Evolutionary conservation across 2,329 filamentous ascomycete species (phyloP), one percentile per base, ranked within the genome.

Genomic region (Aspergillus fumigatus): DNA sequence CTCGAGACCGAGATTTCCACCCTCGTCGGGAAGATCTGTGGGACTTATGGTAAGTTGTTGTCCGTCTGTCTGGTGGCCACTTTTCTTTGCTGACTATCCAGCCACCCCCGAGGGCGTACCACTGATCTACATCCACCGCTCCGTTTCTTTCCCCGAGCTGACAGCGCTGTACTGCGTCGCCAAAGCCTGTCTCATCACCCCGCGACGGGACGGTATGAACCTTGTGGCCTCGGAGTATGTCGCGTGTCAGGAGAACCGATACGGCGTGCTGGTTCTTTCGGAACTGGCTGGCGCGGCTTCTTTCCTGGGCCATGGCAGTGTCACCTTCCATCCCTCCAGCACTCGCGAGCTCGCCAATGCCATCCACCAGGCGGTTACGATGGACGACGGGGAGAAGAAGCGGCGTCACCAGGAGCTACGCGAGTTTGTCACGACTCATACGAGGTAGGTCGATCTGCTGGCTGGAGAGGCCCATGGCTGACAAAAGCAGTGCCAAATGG

Each of bases 151-250:
- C 67, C 90, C 95, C 58, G 92, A 97, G 75, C 84, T 97, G 40
- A 91, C 92, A 19, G 91, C 92, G 0, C 81, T 97, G 4, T 97
- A 97, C 71, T 89, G 90, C 23, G 85, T 93, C 21, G 91, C 90
- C 2, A 92, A 96, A 69, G 88, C 89, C 50, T 96, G 92, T 70
- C 82, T 97, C 4, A 90, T 95, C 45, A 93, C 88, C 3, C 96
- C 89, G 0, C 95, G 88, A 4, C 87, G 93, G 47, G 93, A 97
- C 69, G 93, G 93, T 67, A 97, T 97, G 92, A 97, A 97, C 73
- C 83, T 97, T 14, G 93, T 97, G 21, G 93, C 91, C 0, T 97
- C 96, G 74, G 93, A 97, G 75, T 97, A 97, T 76, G 94, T 97
- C 59, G 92, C 92, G 14, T 92, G 90, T 21, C 93, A 97, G 72